phyloP scores from a whole-genome alignment of 371 early-diverging fungal species.

The Lichtheimia ramosa region DNA sequence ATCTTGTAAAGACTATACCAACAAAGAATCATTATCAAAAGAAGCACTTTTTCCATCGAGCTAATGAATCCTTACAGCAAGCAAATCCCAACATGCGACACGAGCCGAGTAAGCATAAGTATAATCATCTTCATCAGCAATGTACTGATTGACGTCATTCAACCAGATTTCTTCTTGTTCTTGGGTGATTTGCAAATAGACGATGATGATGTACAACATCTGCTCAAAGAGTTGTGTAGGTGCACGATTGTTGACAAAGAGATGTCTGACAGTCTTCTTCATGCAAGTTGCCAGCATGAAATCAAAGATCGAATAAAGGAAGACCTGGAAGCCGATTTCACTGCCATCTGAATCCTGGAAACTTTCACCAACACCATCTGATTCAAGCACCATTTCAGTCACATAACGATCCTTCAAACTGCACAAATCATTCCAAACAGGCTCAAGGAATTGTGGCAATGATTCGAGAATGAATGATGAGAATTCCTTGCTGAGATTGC shows the following conservation, averaged over 20 bases:
- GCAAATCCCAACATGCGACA: slow-evolving; percentile 77
- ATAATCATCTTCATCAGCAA: slow-evolving; percentile 90
- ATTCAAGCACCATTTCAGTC: slow-evolving; percentile 57
- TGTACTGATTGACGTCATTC: slow-evolving; percentile 81
- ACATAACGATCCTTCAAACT: slow-evolving; percentile 58
- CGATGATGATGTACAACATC: slow-evolving; percentile 61
- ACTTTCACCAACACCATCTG: slow-evolving; percentile 48
- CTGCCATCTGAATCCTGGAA: slow-evolving; percentile 82
- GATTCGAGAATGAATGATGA: slow-evolving; percentile 56
- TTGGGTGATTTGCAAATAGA: slow-evolving; percentile 82
- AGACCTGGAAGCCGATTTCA: slow-evolving; percentile 67
- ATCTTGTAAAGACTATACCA: slow-evolving; percentile 45
- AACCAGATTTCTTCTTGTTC: slow-evolving; percentile 83
- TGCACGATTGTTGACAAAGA: slow-evolving; percentile 32
- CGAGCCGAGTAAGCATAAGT: slow-evolving; percentile 81
- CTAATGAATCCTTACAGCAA: slow-evolving; percentile 46
- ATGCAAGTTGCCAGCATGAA: slow-evolving; percentile 61
- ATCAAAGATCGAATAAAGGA: slow-evolving; percentile 73
- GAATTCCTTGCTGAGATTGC: slow-evolving; percentile 59
- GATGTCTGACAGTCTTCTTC: slow-evolving; percentile 48
- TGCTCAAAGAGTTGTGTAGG: slow-evolving; percentile 59
- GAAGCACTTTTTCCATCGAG: not conserved
- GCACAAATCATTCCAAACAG: slow-evolving; percentile 68
- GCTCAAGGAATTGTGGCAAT: slow-evolving; percentile 54
- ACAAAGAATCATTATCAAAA: not conserved